A percentile compares a stretch with the other conserved stretches of the same genome.
Evolutionary conservation across 257 asterid genomes (phyloP).

Genomic region (Solanum dulcamara): DNA sequence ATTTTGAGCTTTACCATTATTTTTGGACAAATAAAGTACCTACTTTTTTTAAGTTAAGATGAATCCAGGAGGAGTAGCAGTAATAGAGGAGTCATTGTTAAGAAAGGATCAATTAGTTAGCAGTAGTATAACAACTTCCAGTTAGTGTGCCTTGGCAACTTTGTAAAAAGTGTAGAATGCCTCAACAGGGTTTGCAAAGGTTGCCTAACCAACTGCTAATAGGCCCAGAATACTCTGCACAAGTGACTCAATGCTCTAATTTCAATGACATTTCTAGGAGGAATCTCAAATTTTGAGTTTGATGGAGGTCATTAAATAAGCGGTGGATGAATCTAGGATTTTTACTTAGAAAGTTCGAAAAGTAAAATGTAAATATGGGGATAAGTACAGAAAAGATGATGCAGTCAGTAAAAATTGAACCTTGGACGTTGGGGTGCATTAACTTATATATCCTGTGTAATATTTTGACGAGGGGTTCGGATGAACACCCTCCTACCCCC

Average conservation of each 20-base stretch:
- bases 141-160: neutral
- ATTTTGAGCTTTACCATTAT: neutral
- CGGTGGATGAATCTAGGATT: neutral
- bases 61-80: neutral
- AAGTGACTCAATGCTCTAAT: neutral
- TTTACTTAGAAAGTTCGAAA: fast-evolving
- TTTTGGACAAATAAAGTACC: neutral
- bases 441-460: no score
- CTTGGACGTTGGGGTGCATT: no score
- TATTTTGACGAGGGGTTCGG: no score
- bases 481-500: neutral
- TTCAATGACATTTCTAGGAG: neutral
- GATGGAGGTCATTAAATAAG: neutral
- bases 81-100: neutral
- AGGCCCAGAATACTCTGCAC: neutral
- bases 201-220: neutral
- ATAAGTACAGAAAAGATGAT: no score
- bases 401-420: no score
- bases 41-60: neutral
- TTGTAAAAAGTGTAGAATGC: neutral
- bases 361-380: no score
- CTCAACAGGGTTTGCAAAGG: neutral
- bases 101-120: neutral
- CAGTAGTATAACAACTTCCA: neutral
- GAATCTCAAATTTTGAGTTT: neutral